Conservation (phyloP, 768 basidiomycete genomes). For the Mrakia frigida region DNA sequence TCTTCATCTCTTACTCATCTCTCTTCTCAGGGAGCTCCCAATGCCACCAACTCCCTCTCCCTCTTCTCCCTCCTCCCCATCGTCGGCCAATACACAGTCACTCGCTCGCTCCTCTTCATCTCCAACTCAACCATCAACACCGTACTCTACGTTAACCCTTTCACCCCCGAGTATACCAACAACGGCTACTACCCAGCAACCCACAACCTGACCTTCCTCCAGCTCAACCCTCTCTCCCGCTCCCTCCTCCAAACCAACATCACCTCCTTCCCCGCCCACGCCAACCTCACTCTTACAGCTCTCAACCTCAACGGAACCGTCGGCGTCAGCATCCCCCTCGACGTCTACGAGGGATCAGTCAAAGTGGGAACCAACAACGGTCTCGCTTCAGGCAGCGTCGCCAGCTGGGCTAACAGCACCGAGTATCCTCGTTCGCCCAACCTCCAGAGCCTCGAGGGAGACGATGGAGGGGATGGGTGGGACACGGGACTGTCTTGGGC, state of each 20-base stretch:
- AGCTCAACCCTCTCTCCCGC: background rate
- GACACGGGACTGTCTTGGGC: background rate
- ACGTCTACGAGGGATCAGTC: background rate
- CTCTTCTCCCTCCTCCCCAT: conserved; percentile 24
- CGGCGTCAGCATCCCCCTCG: background rate
- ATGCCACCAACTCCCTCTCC: conserved; percentile 9
- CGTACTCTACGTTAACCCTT: background rate
- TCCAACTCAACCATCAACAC: background rate
- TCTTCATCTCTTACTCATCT: background rate
- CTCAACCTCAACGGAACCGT: background rate
- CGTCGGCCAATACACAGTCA: conserved; percentile 17
- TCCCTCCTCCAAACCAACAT: conserved; percentile 8
- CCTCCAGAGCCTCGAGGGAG: background rate
- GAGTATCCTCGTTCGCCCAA: background rate
- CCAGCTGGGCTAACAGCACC: background rate
- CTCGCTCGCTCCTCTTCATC: background rate
- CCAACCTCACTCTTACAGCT: background rate
- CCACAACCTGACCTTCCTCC: background rate
- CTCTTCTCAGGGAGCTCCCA: background rate
- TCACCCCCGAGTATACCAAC: background rate
- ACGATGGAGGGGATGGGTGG: background rate
- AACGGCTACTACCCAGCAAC: background rate
- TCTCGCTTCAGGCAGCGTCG: background rate
- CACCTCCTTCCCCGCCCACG: background rate
- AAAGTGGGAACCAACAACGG: background rate